phyloP scores from a whole-genome alignment of 257 asterid species.

The Solanum clarkiae region DNA sequence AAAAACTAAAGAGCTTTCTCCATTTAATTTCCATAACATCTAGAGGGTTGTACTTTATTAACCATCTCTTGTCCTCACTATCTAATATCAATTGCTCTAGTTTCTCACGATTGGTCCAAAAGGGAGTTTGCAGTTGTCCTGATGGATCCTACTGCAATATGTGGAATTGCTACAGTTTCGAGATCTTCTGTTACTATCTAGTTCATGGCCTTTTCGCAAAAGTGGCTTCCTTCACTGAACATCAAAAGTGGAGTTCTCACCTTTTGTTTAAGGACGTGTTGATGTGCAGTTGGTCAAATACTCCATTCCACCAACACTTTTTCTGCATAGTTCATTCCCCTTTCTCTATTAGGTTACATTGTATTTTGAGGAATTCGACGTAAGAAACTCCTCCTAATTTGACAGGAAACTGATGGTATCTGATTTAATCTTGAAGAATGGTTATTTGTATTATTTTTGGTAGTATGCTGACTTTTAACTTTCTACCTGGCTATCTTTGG shows the following conservation, averaged over 20 bases:
- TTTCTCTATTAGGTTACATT: constrained; percentile 35
- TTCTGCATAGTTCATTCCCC: neutral
- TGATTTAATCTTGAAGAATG: constrained; percentile 39
- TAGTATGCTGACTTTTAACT: constrained; percentile 34
- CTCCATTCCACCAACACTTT: constrained; percentile 14
- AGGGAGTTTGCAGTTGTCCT: constrained; percentile 37
- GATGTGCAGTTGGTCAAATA: constrained; percentile 44
- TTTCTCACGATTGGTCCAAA: constrained; percentile 23
- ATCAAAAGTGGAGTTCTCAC: constrained; percentile 54
- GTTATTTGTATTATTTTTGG: constrained; percentile 22
- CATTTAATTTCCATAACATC: constrained; percentile 21
- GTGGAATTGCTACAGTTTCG: constrained; percentile 17
- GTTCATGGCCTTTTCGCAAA: constrained; percentile 48
- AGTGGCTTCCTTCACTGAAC: constrained; percentile 53
- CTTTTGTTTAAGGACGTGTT: constrained; percentile 41
- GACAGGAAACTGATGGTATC: constrained; percentile 48
- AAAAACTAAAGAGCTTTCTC: constrained; percentile 23
- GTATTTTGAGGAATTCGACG: constrained; percentile 39
- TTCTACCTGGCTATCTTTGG: constrained; percentile 33
- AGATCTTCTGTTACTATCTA: constrained; percentile 30
- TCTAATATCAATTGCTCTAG: constrained; percentile 28
- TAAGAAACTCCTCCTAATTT: constrained; percentile 18
- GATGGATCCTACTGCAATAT: constrained; percentile 20
- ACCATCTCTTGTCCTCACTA: constrained; percentile 19
- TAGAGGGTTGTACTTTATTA: constrained; percentile 22